These are phyloP conservation scores for Exophiala calicioides DNA, from an alignment of 2,329 filamentous ascomycete species.

Conservation along the genomic window DNA sequence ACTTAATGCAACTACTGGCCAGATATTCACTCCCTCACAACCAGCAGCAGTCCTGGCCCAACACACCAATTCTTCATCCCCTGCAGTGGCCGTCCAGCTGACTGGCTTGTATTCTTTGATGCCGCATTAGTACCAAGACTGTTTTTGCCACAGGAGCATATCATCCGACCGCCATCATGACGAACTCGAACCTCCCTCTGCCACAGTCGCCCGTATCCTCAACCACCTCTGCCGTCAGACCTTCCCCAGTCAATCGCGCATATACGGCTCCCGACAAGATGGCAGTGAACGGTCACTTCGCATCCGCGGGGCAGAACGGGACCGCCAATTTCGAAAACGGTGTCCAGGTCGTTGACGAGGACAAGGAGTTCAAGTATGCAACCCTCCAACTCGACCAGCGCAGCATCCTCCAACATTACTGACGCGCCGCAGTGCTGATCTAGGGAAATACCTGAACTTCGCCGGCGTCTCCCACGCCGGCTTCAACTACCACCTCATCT, in stretches of 20 bases:
- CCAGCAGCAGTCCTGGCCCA: constrained; percentile 9
- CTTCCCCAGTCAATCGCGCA: constrained; percentile 20
- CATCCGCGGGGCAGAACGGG: constrained; percentile 42
- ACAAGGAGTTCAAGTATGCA: constrained; percentile 92
- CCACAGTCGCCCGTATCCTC: constrained; percentile 22
- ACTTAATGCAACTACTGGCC: no score
- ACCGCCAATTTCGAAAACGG: constrained; percentile 74
- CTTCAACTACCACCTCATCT: constrained; percentile 99
- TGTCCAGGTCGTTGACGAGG: constrained; percentile 93
- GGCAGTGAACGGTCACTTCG: constrained; percentile 50
- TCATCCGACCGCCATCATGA: constrained; percentile 25
- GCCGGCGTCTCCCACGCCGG: constrained; percentile 82
- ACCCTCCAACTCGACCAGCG: constrained; percentile 1
- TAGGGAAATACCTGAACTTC: constrained; percentile 78
- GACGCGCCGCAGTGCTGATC: constrained; percentile 60
- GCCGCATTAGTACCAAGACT: constrained; percentile 16
- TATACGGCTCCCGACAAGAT: constrained; percentile 41
- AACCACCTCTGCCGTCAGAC: constrained; percentile 16
- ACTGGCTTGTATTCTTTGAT: constrained; percentile 15
- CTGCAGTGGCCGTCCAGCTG: constrained; percentile 21
- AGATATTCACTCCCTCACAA: no score
- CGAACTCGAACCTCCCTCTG: constrained; percentile 24
- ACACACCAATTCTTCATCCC: constrained; percentile 14
- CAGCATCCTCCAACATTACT: constrained; percentile 10
- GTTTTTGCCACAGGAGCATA: constrained; percentile 14